Evolutionary conservation across 495 filamentous ascomycete genomes (phyloP).

Genomic region (Hypoxylon lienhwacheense): DNA sequence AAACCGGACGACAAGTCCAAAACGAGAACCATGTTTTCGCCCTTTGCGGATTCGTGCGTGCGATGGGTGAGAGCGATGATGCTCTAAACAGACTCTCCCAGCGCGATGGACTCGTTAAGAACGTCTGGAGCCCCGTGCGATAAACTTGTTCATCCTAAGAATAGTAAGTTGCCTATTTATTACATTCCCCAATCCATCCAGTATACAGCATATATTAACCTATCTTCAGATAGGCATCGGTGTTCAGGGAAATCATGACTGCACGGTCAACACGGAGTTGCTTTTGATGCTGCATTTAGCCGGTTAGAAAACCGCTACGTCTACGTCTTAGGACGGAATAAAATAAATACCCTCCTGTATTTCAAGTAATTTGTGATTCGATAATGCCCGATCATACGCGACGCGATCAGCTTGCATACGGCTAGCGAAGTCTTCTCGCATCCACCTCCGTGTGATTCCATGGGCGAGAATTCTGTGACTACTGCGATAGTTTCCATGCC

Average conservation of each 20-base stretch:
- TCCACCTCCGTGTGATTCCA: constrained; percentile 47
- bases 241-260: constrained; percentile 38
- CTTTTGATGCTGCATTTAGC: constrained; percentile 42
- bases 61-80: constrained; percentile 98
- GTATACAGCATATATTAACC: constrained; percentile 7
- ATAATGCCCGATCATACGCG: too few species aligned
- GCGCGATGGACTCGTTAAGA: constrained; percentile 94
- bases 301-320: constrained; percentile 37
- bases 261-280: constrained; percentile 40
- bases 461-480: constrained; percentile 58
- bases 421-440: constrained; percentile 54
- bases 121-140: constrained; percentile 87
- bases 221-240: constrained; percentile 24
- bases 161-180: constrained; percentile 29
- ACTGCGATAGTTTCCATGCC: constrained; percentile 57
- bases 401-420: constrained; percentile 34
- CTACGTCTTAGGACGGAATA: constrained; percentile 37
- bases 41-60: constrained; percentile 94
- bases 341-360: constrained; percentile 39
- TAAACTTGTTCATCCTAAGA: constrained; percentile 48
- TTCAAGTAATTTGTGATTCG: constrained; percentile 3
- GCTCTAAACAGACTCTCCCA: constrained; percentile 92
- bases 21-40: constrained; percentile 91
- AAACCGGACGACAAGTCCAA: constrained; percentile 90
- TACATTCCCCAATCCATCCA: neutral